Conservation (phyloP, 345 rosid species). For the Citrus cavaleriei region DNA sequence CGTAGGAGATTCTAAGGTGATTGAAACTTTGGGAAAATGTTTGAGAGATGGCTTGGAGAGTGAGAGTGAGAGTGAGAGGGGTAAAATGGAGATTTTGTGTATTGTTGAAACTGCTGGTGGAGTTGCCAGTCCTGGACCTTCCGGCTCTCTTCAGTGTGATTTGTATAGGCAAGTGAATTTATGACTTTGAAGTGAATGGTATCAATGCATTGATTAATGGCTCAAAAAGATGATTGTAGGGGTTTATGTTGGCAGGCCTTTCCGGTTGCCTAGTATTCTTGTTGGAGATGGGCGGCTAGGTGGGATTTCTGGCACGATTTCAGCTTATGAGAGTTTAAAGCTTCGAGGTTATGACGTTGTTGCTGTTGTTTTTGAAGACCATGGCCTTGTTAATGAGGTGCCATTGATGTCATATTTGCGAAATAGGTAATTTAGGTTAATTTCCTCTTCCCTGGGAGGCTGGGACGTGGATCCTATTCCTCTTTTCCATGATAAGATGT, state of each 20-base stretch:
- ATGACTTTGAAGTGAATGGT: no score
- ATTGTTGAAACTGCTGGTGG: slow-evolving; percentile 96
- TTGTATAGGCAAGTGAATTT: slow-evolving; percentile 55
- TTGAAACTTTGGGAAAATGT: slow-evolving; percentile 41
- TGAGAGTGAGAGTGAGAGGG: slow-evolving; percentile 24
- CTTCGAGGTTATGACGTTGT: slow-evolving; percentile 79
- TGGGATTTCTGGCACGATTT: slow-evolving; percentile 91
- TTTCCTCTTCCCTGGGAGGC: background rate
- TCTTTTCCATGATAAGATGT: background rate
- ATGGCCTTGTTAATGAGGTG: slow-evolving; percentile 77
- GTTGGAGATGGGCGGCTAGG: slow-evolving; percentile 96
- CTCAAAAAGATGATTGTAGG: no score
- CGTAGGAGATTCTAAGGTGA: slow-evolving; percentile 39
- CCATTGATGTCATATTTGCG: slow-evolving; percentile 66
- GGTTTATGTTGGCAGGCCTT: slow-evolving; percentile 46
- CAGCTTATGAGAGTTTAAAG: slow-evolving; percentile 85
- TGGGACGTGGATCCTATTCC: background rate
- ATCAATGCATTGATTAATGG: no score
- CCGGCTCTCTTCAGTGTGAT: slow-evolving; percentile 90
- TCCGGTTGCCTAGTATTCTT: slow-evolving; percentile 85
- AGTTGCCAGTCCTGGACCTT: slow-evolving; percentile 89
- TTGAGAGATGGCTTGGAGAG: slow-evolving; percentile 38
- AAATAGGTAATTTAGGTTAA: slow-evolving; percentile 45
- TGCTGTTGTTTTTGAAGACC: slow-evolving; percentile 84
- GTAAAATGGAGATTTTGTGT: slow-evolving; percentile 38